Evolutionary conservation across 2,329 filamentous ascomycete species (phyloP).

Genomic region (Aspergillus oerlinghausenensis): DNA sequence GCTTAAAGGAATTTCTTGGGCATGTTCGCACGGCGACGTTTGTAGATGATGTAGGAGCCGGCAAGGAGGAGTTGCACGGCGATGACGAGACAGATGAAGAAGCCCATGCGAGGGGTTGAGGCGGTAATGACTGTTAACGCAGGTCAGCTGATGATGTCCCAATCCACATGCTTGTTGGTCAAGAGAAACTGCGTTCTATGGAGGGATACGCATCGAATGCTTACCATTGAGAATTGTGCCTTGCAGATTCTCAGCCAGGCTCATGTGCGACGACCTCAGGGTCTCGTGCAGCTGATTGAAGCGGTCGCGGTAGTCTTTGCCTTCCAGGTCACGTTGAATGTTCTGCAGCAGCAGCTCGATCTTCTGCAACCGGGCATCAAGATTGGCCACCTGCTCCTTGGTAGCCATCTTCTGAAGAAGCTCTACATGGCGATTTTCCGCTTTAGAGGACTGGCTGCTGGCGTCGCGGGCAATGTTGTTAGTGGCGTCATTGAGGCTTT

Average conservation of each 20-base stretch:
- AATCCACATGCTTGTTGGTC: too few relatives aligned
- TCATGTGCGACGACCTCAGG: conserved; percentile 51
- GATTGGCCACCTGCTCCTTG: conserved; percentile 33
- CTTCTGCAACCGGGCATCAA: conserved; percentile 48
- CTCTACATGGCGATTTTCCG: conserved; percentile 52
- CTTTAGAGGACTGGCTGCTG: conserved; percentile 49
- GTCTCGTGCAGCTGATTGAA: conserved; percentile 52
- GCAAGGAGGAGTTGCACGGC: conserved; percentile 69
- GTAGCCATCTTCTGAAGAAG: conserved; percentile 36
- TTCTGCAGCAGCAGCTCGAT: conserved; percentile 49
- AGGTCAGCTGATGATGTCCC: not conserved
- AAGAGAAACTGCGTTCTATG: not conserved
- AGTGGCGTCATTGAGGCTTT: conserved; percentile 56
- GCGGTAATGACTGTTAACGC: conserved; percentile 45
- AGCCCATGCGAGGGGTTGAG: conserved; percentile 54
- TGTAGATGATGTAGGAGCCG: conserved; percentile 69
- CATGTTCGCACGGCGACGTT: conserved; percentile 66
- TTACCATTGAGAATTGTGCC: conserved; percentile 47
- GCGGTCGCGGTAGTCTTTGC: conserved; percentile 53
- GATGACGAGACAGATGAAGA: conserved; percentile 67
- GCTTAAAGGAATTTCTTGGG: conserved; percentile 87
- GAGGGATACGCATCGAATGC: conserved; percentile 18
- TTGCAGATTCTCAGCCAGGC: conserved; percentile 49
- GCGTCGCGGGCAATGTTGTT: conserved; percentile 50
- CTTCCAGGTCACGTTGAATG: conserved; percentile 52